Base-by-base conservation (phyloP, 2,329 filamentous ascomycete genomes). In the Juglanconis sp. region DNA sequence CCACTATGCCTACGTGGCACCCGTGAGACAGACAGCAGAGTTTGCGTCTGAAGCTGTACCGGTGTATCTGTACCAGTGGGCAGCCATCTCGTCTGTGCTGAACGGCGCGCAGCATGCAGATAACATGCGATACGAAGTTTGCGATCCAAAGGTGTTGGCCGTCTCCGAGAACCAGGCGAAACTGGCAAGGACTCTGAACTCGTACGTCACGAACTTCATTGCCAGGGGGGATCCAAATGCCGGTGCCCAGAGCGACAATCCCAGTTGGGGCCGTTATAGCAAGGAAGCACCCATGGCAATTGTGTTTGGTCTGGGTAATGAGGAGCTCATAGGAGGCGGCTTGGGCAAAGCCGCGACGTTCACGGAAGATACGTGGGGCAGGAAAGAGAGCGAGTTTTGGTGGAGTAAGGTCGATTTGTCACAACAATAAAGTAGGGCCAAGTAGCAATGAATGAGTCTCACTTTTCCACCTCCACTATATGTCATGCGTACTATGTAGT, bases 51-150 rank as follows among this genome's bases (percentile, higher is more conserved):
- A 13, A 13, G 64, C 70, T 0, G 67, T 69, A 0, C 75, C 79
- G 0, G 75, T 82, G 0, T 84, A 78, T 51, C 66, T 83, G 3
- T 84, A 84, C 62, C 79, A 81, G 66, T 83, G 82, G 82, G 82
- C 82, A 0, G 67, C 81, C 0, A 74, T 78, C 4, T 73, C 73
- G 5, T 77, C 73, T 0, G 66, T 79, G 1, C 64, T 76, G 11
- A 73, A 74, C 8, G 77, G 80, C 0, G 79, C 80, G 0, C 76
- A 74, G 15, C 80, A 82, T 60, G 80, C 67, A 0, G 79, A 81
- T 57, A 80, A 81, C 38, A 75, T 79, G 72, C 66, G 68, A 10
- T 82, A 82, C 57, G 80, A 82, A 66, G 73, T 72, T 1, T 77
- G 71, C 17, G 75, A 76, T 34, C 69, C 70, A 1, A 69, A 60